A percentile compares a stretch with the other conserved stretches of the same genome.
Evolutionary conservation across 441 rosid genomes (phyloP).

Genomic region (Mallotus japonicus): DNA sequence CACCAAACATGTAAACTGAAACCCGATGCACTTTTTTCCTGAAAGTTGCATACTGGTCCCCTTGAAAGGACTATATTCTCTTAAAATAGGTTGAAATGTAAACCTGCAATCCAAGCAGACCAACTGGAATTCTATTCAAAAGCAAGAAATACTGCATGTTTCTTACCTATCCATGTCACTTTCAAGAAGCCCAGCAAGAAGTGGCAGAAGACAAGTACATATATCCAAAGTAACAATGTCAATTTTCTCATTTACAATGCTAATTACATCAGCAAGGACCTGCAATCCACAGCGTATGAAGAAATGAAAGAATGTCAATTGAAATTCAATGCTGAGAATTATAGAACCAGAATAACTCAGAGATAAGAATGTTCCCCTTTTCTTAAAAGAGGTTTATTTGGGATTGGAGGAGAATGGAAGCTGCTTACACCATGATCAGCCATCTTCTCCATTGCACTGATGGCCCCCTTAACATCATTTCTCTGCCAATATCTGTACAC

Average conservation of each 20-base stretch:
- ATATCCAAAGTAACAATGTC: conserved; percentile 75
- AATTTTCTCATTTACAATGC: conserved; percentile 58
- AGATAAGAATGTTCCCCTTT: not conserved
- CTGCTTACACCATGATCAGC: conserved; percentile 82
- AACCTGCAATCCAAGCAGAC: not conserved
- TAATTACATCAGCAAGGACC: conserved; percentile 85
- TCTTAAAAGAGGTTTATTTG: not conserved
- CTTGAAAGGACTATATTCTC: not conserved
- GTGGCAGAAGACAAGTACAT: conserved; percentile 85
- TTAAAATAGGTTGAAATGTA: not conserved
- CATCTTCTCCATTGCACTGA: conserved; percentile 86
- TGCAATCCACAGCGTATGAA: conserved; percentile 36
- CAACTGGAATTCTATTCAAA: not conserved
- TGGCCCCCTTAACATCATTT: conserved; percentile 70
- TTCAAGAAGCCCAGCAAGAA: conserved; percentile 65
- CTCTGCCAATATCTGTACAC: conserved; percentile 90
- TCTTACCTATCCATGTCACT: conserved; percentile 81
- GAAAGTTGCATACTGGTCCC: not conserved
- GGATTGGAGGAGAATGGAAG: not conserved
- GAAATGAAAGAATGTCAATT: conserved; percentile 9
- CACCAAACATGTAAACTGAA: not conserved
- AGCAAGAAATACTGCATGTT: not conserved
- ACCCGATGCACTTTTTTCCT: not conserved
- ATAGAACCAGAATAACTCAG: not conserved
- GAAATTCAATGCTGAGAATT: not conserved